Evolutionary conservation across 2,329 filamentous ascomycete genomes (phyloP), one percentile per base, ranked within the genome.

Genomic region (Ascochyta viciae-villosae): DNA sequence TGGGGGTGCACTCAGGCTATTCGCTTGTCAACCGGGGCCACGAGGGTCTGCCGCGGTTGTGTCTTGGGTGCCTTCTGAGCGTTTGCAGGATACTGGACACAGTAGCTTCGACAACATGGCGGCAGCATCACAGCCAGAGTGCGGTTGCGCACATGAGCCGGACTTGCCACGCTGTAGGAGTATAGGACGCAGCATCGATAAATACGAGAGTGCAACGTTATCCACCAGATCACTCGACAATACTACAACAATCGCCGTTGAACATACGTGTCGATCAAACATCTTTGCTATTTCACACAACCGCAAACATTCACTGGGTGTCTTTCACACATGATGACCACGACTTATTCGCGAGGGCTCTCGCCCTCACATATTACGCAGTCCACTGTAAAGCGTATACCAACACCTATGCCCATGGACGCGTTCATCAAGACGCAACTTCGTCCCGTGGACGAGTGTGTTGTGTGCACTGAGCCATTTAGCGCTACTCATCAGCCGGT

Each of bases 381-480:
- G 5, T 12, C 33, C 26, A 2, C 34, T 10, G 34, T 29, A 3
- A 40, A 34, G 16, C 37, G 6, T 8, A 33, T 5, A 16, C 1
- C 31, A 7, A 29, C 33, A n/a, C 31, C 8, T 31, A 22, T 35
- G 16, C 43, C 40, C 12, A 72, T 73, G 71, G 67, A 73, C 9
- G 48, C 51, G 23, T 68, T 70, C 24, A 59, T 74, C 42, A 43
- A 62, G 8, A 65, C 58, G 13, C 61, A 68, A 15, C 62, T 74
- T 23, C 65, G 59, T 16, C 66, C 68, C 0, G 65, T 62, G n/a
- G 63, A 68, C 26, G 60, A 44, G 9, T 74, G 71, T 45, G 52
- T 60, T 8, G 64, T 74, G 19, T 74, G 71, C 43, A 69, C 60
- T 7, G 67, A 72, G 12, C 41, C 55, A 12, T 73, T 72, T 45